Conservation (phyloP, 108 stramenopile species). For the Schizochytrium sp. region DNA sequence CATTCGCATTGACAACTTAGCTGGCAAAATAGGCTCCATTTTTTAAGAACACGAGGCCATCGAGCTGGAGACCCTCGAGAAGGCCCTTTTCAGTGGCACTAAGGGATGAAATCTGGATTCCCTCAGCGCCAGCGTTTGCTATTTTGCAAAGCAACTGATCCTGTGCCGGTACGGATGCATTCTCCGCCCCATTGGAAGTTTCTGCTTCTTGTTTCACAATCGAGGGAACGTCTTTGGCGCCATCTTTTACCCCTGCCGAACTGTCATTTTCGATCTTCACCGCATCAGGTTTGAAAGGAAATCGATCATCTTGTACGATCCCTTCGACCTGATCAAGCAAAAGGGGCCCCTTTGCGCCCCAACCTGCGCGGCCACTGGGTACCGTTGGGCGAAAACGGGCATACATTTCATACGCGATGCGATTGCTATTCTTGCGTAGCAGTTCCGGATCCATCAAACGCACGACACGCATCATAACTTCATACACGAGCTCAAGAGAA, state of each 20-base stretch:
- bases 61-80: background rate
- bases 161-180: no score
- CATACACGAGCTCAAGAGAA: background rate
- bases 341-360: constrained; percentile 7
- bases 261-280: background rate
- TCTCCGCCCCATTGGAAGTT: no score
- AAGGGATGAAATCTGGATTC: no score
- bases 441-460: background rate
- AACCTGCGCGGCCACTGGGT: background rate
- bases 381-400: background rate
- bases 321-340: background rate
- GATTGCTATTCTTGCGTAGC: background rate
- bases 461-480: background rate
- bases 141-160: no score
- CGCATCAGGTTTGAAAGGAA: background rate
- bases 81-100: no score
- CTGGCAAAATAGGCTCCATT: background rate
- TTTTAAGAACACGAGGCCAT: background rate
- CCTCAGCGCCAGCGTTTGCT: no score
- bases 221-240: no score
- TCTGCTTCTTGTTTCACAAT: no score
- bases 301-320: background rate
- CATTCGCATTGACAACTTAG: background rate
- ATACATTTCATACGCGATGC: background rate
- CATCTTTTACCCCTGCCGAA: no score